Evolutionary conservation across 495 filamentous ascomycete species (phyloP), one percentile per base, ranked within the genome.

Genomic region (Penicillium bovifimosum): DNA sequence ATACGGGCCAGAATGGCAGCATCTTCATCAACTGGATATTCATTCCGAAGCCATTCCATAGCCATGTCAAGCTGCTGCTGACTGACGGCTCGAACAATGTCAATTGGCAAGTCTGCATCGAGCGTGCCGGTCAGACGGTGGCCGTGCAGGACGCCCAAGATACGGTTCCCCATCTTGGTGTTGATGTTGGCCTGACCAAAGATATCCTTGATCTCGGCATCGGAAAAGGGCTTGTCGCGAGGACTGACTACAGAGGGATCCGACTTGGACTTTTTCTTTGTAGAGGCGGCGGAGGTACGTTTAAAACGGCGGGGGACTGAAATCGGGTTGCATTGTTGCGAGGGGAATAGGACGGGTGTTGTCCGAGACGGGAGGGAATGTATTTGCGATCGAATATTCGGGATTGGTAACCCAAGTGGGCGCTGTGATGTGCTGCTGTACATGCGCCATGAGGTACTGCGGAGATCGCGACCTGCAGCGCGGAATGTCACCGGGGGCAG

Each of bases 21-120:
- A 53, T 91, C 77, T 62, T 96, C 91, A 50, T 96, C 88, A 5
- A 95, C 69, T 0, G 86, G 83, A 31, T 86, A 79, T 26, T 79
- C 75, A 17, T 66, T 62, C 24, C 91, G 84, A 8, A 96, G 76
- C 68, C 86, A 95, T 40, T 72, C 61, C 44, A 96, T 69, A 0
- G 77, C 90, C 35, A 60, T 69, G 18, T 76, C 66, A 20, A 74
- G 51, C 6, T 67, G 65, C 17, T 54, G 43, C 53, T 69, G 60
- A 50, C 55, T 54, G 14, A 66, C 60, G 24, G 59, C 53, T 68
- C 78, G 68, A 75, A 76, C 35, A 14, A 73, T 66, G 17, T 79
- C 71, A 17, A 45, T 33, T 9, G 74, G 73, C 9, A 77, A 63
- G 32, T 73, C 65, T 9, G 73, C 58, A 52, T 90, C 84, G 8